Percentiles rank a stretch among this genome's conserved stretches.
Conservation (phyloP, 2,329 filamentous ascomycete species). For the Cadophora malorum region DNA sequence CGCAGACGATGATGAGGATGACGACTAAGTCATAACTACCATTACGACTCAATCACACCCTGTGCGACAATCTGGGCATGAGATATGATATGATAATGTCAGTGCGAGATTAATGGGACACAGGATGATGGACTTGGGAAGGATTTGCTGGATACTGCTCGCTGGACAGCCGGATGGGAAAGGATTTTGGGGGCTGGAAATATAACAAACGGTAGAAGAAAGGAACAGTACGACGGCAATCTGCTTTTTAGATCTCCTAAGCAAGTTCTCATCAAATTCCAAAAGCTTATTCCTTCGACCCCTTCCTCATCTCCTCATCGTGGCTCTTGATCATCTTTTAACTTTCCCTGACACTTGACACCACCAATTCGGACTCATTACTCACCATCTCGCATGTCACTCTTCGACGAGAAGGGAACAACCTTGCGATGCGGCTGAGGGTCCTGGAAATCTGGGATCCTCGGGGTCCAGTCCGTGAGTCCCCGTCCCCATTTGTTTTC, state of each 20-base stretch:
- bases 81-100: conserved; percentile 5
- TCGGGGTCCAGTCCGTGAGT: neutral
- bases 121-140: neutral
- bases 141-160: conserved; percentile 15
- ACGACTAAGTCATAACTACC: conserved; percentile 24
- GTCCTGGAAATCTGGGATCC: neutral
- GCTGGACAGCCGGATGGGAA: conserved; percentile 9
- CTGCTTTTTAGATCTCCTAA: conserved; percentile 22
- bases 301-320: neutral
- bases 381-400: neutral
- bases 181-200: neutral
- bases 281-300: conserved; percentile 9
- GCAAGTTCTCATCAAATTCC: conserved; percentile 16
- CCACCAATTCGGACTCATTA: neutral
- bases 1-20: conserved; percentile 27
- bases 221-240: conserved; percentile 12
- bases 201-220: conserved; percentile 7
- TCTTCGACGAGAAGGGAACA: neutral
- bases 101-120: neutral
- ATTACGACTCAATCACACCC: conserved; percentile 21
- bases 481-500: conserved; percentile 1
- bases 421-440: conserved; percentile 10
- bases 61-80: neutral
- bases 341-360: neutral
- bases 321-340: neutral